These are phyloP conservation scores for Colletotrichum australisinense DNA, from an alignment of 2,329 filamentous ascomycete species.

Conservation along the genomic window DNA sequence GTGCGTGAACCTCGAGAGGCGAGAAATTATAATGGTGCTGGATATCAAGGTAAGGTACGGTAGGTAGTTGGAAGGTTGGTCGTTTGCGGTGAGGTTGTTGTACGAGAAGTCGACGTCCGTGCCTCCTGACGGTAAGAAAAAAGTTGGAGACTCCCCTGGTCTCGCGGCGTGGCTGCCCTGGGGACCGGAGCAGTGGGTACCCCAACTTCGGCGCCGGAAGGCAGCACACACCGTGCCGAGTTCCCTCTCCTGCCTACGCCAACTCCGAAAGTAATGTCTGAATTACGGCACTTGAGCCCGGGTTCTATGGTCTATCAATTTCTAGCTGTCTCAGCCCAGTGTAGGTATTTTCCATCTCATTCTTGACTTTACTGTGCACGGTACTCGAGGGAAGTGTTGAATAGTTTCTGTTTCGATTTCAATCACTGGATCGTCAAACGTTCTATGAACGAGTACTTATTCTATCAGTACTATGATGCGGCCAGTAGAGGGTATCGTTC, in stretches of 20 bases:
- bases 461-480: slow-evolving; percentile 9
- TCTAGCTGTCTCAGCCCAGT: neutral
- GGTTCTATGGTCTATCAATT: neutral
- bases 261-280: neutral
- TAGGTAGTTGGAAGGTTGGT: neutral
- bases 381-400: neutral
- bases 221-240: slow-evolving; percentile 9
- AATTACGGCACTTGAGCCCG: neutral
- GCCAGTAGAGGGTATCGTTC: slow-evolving; percentile 29
- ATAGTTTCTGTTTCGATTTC: neutral
- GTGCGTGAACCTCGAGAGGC: neutral
- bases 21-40: neutral
- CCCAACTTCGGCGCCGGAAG: slow-evolving; percentile 27
- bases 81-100: neutral
- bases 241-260: slow-evolving; percentile 16
- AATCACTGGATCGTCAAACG: neutral
- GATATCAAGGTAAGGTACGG: neutral
- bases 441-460: neutral
- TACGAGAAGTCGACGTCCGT: neutral
- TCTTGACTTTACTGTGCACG: neutral
- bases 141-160: slow-evolving; percentile 1
- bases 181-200: slow-evolving; percentile 25
- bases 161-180: slow-evolving; percentile 16
- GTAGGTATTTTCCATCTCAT: neutral
- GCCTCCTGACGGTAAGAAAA: neutral